Conservation (phyloP, 1,139 yeast genomes). For the Debaryomyces udenii region DNA sequence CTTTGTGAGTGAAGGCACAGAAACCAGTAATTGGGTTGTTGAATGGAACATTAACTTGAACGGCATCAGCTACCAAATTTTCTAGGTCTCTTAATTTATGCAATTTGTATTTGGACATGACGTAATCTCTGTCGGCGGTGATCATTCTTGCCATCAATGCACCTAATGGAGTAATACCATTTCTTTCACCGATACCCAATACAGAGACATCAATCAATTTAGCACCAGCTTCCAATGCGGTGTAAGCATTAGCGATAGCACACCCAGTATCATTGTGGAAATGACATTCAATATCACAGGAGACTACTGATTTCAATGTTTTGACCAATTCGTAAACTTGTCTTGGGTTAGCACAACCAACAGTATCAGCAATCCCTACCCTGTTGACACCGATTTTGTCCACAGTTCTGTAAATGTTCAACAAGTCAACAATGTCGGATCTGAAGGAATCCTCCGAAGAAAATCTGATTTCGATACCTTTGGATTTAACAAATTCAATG, state of each 20-base stretch:
- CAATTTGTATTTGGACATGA: constrained; percentile 89
- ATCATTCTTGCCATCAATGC: constrained; percentile 99
- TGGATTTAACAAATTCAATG: constrained; percentile 94
- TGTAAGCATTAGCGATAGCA: constrained; percentile 97
- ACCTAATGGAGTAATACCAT: constrained; percentile 97
- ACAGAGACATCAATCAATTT: constrained; percentile 93
- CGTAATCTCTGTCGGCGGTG: constrained; percentile 97
- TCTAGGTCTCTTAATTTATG: constrained; percentile 96
- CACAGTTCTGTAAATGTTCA: constrained; percentile 94
- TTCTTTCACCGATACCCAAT: constrained; percentile 97
- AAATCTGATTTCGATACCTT: constrained; percentile 96
- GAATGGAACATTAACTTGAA: constrained; percentile 95
- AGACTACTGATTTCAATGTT: constrained; percentile 89
- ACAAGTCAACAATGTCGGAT: constrained; percentile 91
- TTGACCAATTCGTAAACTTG: constrained; percentile 96
- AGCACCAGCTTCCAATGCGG: constrained; percentile 98
- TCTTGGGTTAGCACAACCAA: constrained; percentile 98
- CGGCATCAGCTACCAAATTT: constrained; percentile 95
- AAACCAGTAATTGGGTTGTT: constrained; percentile 98
- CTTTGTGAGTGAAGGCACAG: constrained; percentile 99
- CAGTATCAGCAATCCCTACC: constrained; percentile 99
- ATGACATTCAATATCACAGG: constrained; percentile 97
- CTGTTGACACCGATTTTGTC: constrained; percentile 98
- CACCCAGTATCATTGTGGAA: constrained; percentile 99
- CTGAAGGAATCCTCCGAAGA: constrained; percentile 98